Conservation (phyloP, 768 basidiomycete genomes). For the Kwoniella botswanensis region DNA sequence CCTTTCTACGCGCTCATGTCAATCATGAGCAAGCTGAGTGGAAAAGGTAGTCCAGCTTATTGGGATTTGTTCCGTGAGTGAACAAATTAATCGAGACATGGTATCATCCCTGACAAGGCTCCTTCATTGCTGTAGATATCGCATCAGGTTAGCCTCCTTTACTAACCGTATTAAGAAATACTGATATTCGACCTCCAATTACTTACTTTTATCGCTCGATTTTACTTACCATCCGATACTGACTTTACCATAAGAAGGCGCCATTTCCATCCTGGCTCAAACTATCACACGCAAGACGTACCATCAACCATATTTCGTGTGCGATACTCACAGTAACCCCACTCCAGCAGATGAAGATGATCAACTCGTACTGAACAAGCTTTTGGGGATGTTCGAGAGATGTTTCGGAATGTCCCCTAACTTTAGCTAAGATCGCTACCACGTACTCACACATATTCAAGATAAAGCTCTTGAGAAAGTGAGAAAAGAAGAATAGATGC, state of each 20-base stretch:
- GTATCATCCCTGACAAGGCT: neutral
- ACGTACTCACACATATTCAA: neutral
- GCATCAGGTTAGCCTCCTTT: slow-evolving; percentile 24
- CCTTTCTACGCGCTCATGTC: slow-evolving; percentile 48
- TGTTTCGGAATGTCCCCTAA: slow-evolving; percentile 28
- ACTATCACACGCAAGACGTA: slow-evolving; percentile 6
- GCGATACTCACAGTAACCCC: neutral
- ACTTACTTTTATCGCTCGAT: neutral
- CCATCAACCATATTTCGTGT: slow-evolving; percentile 1
- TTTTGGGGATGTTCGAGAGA: slow-evolving; percentile 28
- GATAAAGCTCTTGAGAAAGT: neutral
- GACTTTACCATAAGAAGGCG: slow-evolving; percentile 11
- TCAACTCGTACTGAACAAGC: slow-evolving; percentile 29
- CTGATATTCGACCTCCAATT: neutral
- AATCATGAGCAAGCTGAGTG: slow-evolving; percentile 45
- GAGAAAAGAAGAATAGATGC: neutral
- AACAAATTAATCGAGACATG: neutral
- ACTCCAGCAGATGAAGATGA: slow-evolving; percentile 23
- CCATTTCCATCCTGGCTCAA: slow-evolving; percentile 19
- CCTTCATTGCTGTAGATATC: slow-evolving; percentile 9
- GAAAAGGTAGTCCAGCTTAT: slow-evolving; percentile 42
- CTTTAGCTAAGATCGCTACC: neutral
- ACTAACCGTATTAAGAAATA: neutral
- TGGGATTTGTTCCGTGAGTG: slow-evolving; percentile 52
- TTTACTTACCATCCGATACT: neutral